Conservation (phyloP, 192 early-diverging fungal genomes). For the Mortierella claussenii region DNA sequence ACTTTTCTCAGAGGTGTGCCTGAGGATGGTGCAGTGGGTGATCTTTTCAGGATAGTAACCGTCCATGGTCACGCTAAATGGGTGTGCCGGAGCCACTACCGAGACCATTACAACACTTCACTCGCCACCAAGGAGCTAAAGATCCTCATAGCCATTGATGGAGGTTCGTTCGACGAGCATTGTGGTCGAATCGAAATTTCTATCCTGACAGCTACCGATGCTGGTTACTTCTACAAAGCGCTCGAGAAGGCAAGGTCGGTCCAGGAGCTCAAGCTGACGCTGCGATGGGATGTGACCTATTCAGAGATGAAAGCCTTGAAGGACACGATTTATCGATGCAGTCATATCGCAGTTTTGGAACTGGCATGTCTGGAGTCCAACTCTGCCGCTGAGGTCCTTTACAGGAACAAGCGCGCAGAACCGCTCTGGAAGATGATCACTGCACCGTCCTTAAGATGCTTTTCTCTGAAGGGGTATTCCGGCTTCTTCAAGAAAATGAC, state of each 20-base stretch:
- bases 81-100: too few relatives aligned
- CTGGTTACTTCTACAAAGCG: neutral
- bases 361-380: neutral
- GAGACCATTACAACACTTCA: neutral
- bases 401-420: conserved; percentile 10
- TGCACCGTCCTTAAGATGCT: neutral
- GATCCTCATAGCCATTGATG: neutral
- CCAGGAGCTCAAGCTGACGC: neutral
- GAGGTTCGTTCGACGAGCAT: neutral
- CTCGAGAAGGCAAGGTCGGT: neutral
- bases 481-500: conserved; percentile 3
- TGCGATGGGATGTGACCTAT: neutral
- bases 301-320: neutral
- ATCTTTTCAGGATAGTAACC: too few relatives aligned
- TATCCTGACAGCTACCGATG: neutral
- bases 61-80: too few relatives aligned
- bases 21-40: too few relatives aligned
- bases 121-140: neutral
- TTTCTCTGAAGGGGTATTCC: conserved; percentile 2
- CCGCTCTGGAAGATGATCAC: conserved; percentile 17
- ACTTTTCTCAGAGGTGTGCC: neutral
- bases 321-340: too few relatives aligned
- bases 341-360: neutral
- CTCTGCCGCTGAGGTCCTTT: neutral
- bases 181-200: neutral